Evolutionary conservation across 1,284 basidiomycete genomes (phyloP).

Genomic region (Xanthoconium separans): DNA sequence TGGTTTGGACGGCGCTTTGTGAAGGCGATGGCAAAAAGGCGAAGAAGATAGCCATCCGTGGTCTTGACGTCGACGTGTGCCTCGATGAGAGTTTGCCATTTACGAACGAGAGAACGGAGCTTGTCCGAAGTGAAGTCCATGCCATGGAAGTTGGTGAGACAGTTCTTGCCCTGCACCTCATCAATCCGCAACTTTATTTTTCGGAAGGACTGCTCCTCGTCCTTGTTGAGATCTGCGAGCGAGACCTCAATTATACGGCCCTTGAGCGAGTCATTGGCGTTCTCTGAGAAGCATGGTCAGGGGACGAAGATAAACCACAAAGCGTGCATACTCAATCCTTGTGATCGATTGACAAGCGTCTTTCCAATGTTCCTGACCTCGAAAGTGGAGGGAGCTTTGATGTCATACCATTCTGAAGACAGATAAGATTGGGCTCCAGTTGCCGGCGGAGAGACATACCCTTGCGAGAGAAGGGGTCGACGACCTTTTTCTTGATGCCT

Average conservation of each 20-base stretch:
- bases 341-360: conserved; percentile 98
- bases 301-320: conserved; percentile 7
- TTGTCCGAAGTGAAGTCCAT: conserved; percentile 99
- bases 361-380: conserved; percentile 97
- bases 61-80: conserved; percentile 99
- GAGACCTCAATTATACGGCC: conserved; percentile 97
- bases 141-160: conserved; percentile 99
- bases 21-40: conserved; percentile 99
- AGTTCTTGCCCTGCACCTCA: conserved; percentile 98
- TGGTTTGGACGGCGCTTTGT: conserved; percentile 96
- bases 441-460: conserved; percentile 47
- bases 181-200: conserved; percentile 99
- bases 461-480: conserved; percentile 99
- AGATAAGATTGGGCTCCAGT: conserved; percentile 1
- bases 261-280: conserved; percentile 98
- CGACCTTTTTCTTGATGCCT: conserved; percentile 99
- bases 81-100: conserved; percentile 99
- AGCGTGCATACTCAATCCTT: conserved; percentile 86
- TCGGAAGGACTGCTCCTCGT: conserved; percentile 99
- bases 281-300: conserved; percentile 60
- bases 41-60: conserved; percentile 98
- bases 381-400: conserved; percentile 98
- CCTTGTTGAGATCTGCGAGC: conserved; percentile 98
- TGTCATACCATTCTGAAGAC: conserved; percentile 95
- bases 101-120: conserved; percentile 98